phyloP scores from a whole-genome alignment of 2,329 filamentous ascomycete genomes.

The Trichoderma koningiopsis region DNA sequence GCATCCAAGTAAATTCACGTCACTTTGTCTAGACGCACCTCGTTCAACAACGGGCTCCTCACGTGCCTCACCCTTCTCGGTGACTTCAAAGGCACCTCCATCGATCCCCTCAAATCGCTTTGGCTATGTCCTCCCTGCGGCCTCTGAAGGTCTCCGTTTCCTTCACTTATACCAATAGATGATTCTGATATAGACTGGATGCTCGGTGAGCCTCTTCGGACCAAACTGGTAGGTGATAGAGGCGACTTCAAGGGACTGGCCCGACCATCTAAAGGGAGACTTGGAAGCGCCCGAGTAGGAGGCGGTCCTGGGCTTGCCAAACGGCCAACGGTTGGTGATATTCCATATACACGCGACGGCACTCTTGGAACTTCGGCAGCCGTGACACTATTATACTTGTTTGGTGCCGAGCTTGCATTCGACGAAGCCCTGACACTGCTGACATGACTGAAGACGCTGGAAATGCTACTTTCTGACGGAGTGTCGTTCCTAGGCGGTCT shows the following conservation, averaged over 20 bases:
- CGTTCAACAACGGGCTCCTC: constrained; percentile 32
- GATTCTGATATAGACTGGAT: neutral
- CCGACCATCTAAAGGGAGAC: constrained; percentile 29
- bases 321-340: constrained; percentile 27
- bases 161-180: neutral
- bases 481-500: neutral
- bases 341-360: constrained; percentile 22
- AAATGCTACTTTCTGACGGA: neutral
- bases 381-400: neutral
- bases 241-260: constrained; percentile 27
- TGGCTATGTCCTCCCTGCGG: neutral
- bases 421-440: neutral
- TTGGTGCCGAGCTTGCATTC: neutral
- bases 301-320: constrained; percentile 46
- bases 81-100: neutral
- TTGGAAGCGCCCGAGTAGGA: constrained; percentile 48
- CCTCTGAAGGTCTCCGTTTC: neutral
- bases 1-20: neutral
- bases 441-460: constrained; percentile 8
- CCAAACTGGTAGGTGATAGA: neutral
- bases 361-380: constrained; percentile 12
- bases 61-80: constrained; percentile 25
- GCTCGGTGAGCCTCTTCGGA: neutral
- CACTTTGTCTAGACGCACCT: constrained; percentile 28
- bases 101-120: neutral